Percentiles rank a stretch among this genome's conserved stretches.
These are phyloP conservation scores for Paramecium sexaurelia DNA, from an alignment of 73 alveolate species.

Conservation along the genomic window DNA sequence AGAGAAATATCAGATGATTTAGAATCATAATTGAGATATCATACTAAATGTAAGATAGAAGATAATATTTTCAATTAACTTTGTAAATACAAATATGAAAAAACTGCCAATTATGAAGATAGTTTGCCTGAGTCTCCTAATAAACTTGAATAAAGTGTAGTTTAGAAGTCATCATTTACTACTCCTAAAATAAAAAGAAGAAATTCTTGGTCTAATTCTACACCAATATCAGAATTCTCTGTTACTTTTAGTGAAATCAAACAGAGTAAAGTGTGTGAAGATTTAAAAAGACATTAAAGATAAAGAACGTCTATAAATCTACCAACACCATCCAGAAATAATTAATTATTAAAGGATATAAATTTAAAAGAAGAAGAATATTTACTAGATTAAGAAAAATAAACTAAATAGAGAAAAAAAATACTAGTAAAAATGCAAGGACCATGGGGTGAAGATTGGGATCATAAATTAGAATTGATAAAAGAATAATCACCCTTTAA, in stretches of 20 bases:
- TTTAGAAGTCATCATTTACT: neutral
- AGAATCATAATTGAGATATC: slow-evolving; percentile 30
- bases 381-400: neutral
- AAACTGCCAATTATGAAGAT: neutral
- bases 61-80: neutral
- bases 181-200: neutral
- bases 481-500: slow-evolving; percentile 79
- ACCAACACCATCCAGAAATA: slow-evolving; percentile 14
- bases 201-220: neutral
- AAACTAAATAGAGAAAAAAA: slow-evolving; percentile 12
- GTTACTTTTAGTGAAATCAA: neutral
- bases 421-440: slow-evolving; percentile 71
- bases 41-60: slow-evolving; percentile 27
- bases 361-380: slow-evolving; percentile 66
- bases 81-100: neutral
- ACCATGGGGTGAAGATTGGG: slow-evolving; percentile 94
- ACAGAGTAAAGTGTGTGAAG: slow-evolving; percentile 52
- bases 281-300: slow-evolving; percentile 48
- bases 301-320: neutral
- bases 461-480: slow-evolving; percentile 70
- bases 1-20: slow-evolving; percentile 45
- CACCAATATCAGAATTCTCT: neutral
- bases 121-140: neutral
- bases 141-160: neutral
- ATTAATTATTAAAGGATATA: slow-evolving; percentile 70